Base-by-base conservation (phyloP, 2,329 filamentous ascomycete species). In the Hirsutella thompsonii region DNA sequence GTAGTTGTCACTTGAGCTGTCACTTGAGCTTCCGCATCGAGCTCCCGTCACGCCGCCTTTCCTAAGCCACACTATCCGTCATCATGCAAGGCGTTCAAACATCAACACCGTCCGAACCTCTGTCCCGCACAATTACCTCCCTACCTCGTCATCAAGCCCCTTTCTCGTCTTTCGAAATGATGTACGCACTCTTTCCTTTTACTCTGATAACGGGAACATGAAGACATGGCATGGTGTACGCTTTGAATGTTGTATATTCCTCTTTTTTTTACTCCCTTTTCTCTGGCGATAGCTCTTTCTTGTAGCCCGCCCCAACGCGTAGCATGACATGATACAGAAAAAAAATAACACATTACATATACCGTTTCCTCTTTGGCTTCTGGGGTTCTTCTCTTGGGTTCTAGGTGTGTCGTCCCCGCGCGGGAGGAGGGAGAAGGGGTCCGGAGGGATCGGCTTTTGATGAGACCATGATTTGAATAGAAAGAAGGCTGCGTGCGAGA, bases 161-260 rank as follows among this genome's bases (percentile, higher is more conserved):
- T 10, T 21, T 16, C 30, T 13, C 21, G 18, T 32, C 10, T 18
- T 18, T 36, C 23, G 36, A 40, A 36, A 23, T 11, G 10, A 16
- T 36, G 10, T 9, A 20, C n/a, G 18, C 5, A 20, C 20, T 11
- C 19, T 44, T 48, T 43, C 38, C 37, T 32, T 39, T 41, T 37
- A 44, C 42, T 36, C 36, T 40, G 36, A 43, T 46, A n/a, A 46
- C 40, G 45, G 42, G 39, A 38, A 35, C 37, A 47, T 47, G 38
- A 41, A 34, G 34, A 18, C 14, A 34, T n/a, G 16, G 14, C 9
- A 14, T 18, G 6, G 32, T 14, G 32, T 16, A 33, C 14, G 32
- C 23, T 26, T 11, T 26, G 23, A 26, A n/a, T 11, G 23, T 11
- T 26, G 23, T 26, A 29, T 38, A 10, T 8, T 38, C n/a, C 18